phyloP scores from a whole-genome alignment of 2,329 filamentous ascomycete genomes.

The Uncinocarpus reesii region DNA sequence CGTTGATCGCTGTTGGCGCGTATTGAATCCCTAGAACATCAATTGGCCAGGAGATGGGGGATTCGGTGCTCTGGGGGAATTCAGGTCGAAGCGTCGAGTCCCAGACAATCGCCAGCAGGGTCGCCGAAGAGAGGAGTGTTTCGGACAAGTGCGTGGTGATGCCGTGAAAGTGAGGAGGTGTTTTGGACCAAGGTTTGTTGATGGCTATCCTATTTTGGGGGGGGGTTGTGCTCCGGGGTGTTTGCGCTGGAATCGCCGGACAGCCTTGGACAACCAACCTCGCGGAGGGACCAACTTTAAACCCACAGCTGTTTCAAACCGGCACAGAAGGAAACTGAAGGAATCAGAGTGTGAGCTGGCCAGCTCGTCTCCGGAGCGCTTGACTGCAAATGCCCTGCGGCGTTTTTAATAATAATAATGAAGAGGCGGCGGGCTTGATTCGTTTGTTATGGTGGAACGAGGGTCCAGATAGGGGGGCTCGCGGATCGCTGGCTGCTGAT shows the following conservation, averaged over 20 bases:
- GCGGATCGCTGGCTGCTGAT: slow-evolving; percentile 3
- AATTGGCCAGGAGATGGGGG: neutral
- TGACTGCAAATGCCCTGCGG: neutral
- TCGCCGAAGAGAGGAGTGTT: neutral
- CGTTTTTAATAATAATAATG: neutral
- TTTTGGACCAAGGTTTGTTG: slow-evolving; percentile 1
- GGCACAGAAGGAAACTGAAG: neutral
- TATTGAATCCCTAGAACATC: slow-evolving; percentile 3
- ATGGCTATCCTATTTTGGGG: slow-evolving; percentile 1
- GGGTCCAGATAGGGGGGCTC: neutral
- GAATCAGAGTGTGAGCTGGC: neutral
- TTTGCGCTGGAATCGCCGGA: neutral
- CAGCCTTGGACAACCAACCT: neutral
- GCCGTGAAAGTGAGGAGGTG: neutral
- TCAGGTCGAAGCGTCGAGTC: neutral
- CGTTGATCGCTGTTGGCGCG: slow-evolving; percentile 2
- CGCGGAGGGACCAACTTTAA: slow-evolving; percentile 3
- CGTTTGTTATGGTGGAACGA: slow-evolving; percentile 1
- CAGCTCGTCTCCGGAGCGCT: neutral
- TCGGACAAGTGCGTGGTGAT: slow-evolving; percentile 4
- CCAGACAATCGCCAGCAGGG: neutral
- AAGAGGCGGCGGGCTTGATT: no score
- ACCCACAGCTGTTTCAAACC: slow-evolving; percentile 4
- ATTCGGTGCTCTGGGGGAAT: neutral
- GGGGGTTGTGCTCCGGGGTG: neutral